Conservation (phyloP, 23 red algal genomes). For the Gracilaria domingensis region DNA sequence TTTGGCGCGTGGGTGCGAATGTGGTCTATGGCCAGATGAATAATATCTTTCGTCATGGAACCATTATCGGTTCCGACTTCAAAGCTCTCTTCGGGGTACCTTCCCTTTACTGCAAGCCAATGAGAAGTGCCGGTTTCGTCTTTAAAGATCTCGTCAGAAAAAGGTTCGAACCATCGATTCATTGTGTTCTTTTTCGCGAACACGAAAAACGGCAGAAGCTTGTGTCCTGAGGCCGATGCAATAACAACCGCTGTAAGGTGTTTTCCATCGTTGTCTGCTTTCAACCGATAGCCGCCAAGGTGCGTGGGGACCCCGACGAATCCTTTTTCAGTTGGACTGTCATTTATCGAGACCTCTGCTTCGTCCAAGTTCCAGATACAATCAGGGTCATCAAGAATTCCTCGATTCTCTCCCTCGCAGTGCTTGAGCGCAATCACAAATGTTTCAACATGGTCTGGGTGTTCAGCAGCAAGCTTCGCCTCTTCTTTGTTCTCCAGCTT, state of each 20-base stretch:
- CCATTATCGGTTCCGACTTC: not conserved
- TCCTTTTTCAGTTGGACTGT: not conserved
- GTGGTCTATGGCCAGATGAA: not conserved
- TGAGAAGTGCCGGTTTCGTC: not conserved
- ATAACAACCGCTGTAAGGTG: constrained; percentile 5
- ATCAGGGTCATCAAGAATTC: not conserved
- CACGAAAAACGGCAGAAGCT: not conserved
- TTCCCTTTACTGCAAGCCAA: not conserved
- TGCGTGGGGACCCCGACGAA: not conserved
- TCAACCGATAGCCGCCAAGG: not conserved
- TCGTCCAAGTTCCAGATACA: constrained; percentile 10
- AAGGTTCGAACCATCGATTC: not conserved
- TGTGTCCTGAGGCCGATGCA: not conserved
- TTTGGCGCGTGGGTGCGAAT: not conserved
- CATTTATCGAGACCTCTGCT: not conserved
- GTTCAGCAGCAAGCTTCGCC: not conserved
- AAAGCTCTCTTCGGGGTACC: not conserved
- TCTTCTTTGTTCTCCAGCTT: constrained; percentile 27
- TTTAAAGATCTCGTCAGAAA: not conserved
- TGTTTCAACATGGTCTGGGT: not conserved
- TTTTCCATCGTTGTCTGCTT: not conserved
- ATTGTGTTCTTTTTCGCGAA: constrained; percentile 12
- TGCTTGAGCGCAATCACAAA: not conserved
- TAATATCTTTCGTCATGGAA: not conserved
- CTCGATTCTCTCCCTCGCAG: not conserved